phyloP scores from a whole-genome alignment of 164 flowering plant genomes.

The Amborella trichopoda region DNA sequence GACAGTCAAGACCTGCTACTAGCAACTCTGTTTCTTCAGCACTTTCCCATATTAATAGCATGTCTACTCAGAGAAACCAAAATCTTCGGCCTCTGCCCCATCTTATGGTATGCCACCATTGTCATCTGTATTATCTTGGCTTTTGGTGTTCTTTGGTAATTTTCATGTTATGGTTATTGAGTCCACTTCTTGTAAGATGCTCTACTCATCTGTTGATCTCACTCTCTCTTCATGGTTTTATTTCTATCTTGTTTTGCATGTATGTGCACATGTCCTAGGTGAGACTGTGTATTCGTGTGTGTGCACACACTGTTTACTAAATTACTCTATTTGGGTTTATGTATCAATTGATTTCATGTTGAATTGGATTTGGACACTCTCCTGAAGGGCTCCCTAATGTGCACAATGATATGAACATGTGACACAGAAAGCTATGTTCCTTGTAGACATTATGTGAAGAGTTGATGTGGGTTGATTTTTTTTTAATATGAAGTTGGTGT shows the following conservation, averaged over 20 bases:
- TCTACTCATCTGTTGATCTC: no score
- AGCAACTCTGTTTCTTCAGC: slow-evolving; percentile 21
- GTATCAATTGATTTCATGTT: no score
- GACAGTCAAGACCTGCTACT: slow-evolving; percentile 23
- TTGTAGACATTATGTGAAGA: not conserved
- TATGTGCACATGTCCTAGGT: not conserved
- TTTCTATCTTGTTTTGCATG: not conserved
- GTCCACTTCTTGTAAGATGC: not conserved
- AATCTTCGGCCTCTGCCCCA: slow-evolving; percentile 35
- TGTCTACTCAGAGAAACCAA: slow-evolving; percentile 22
- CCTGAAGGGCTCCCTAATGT: no score
- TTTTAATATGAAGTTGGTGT: not conserved
- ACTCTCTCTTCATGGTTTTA: no score
- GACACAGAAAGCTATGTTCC: not conserved
- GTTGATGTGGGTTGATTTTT: not conserved
- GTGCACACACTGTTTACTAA: no score
- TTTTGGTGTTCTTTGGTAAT: no score
- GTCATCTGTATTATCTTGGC: not conserved
- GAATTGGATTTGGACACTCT: no score
- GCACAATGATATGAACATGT: not conserved
- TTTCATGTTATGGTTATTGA: not conserved
- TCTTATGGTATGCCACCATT: slow-evolving; percentile 27
- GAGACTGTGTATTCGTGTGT: not conserved
- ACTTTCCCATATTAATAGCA: slow-evolving; percentile 20
- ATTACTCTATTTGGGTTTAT: no score